Evolutionary conservation across 192 early-diverging fungal species (phyloP).

Genomic region (Dissophora ornata): DNA sequence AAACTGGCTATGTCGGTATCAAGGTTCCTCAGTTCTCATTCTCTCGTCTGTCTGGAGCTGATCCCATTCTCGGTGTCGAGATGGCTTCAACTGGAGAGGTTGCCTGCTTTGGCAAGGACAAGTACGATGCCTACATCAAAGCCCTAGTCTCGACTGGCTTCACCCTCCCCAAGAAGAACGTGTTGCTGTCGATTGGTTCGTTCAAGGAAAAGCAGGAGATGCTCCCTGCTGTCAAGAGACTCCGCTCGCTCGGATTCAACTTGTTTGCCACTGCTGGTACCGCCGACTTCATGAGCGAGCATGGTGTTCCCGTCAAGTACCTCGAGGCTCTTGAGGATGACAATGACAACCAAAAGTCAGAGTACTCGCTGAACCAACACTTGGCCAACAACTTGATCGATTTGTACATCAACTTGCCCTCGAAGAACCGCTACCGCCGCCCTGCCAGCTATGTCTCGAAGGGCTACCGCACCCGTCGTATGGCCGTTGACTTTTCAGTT

Average conservation of each 20-base stretch:
- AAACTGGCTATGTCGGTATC: conserved; percentile 89
- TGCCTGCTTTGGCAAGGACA: conserved; percentile 96
- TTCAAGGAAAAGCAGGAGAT: conserved; percentile 99
- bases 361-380: conserved; percentile 95
- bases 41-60: conserved; percentile 93
- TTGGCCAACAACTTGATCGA: conserved; percentile 97
- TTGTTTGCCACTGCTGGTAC: conserved; percentile 98
- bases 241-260: conserved; percentile 89
- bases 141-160: conserved; percentile 94
- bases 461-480: conserved; percentile 94
- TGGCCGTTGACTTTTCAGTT: conserved; percentile 97
- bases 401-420: conserved; percentile 98
- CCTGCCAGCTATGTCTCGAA: conserved; percentile 95
- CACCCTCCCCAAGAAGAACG: conserved; percentile 93
- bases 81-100: conserved; percentile 99
- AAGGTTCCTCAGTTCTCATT: conserved; percentile 99
- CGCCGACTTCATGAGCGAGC: conserved; percentile 96
- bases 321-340: conserved; percentile 81
- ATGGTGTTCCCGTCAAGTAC: conserved; percentile 91
- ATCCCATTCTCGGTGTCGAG: conserved; percentile 98
- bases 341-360: conserved; percentile 71
- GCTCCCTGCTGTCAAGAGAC: conserved; percentile 85
- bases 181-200: conserved; percentile 95
- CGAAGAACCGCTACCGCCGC: conserved; percentile 95
- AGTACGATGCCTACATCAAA: conserved; percentile 99